Evolutionary conservation across 108 stramenopile genomes (phyloP), one percentile per base, ranked within the genome.

Genomic region (Nitzschia palea): DNA sequence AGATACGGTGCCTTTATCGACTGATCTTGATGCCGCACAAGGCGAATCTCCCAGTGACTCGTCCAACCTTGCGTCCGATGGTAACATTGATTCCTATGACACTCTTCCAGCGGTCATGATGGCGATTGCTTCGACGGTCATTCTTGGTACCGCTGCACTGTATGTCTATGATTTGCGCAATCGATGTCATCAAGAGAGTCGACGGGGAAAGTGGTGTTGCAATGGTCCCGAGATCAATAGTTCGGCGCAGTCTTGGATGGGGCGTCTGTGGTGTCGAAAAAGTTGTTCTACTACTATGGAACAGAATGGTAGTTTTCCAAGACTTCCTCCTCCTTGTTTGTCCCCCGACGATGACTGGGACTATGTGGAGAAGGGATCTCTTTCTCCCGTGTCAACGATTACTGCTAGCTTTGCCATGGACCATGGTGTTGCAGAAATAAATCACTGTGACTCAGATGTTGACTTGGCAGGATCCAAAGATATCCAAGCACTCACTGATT

Each of bases 81-180:
- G 65, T 1, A 35, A 17, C 25, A 29, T 65, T 48, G 8, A 2
- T 12, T 36, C 65, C 0, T 4, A 18, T 25, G 67, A 68, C 31
- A 35, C 67, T 9, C n/a, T 68, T 45, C 67, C 67, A 31, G 67
- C 67, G 23, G 54, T 68, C 10, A 57, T 68, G 31, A 31, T 68
- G 20, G 67, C 44, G 4, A 42, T 68, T 9, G 67, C 67, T 2
- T 29, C 51, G 30, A 37, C 51, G 20, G 28, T 68, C 14, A 68
- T 68, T 45, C 4, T 56, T 30, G 55, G 67, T 45, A 55, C 67
- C 10, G 27, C 23, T 8, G 18, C 28, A 4, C 34, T 68, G 12
- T 57, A 47, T 18, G 22, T 68, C 33, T 37, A 54, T 5, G 67
- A 68, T 18, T 45, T 68, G 55, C 30, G 55, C 29, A 55, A 68